Evolutionary conservation across 2,329 filamentous ascomycete species (phyloP), one percentile per base, ranked within the genome.

Genomic region (Lomentospora prolificans): DNA sequence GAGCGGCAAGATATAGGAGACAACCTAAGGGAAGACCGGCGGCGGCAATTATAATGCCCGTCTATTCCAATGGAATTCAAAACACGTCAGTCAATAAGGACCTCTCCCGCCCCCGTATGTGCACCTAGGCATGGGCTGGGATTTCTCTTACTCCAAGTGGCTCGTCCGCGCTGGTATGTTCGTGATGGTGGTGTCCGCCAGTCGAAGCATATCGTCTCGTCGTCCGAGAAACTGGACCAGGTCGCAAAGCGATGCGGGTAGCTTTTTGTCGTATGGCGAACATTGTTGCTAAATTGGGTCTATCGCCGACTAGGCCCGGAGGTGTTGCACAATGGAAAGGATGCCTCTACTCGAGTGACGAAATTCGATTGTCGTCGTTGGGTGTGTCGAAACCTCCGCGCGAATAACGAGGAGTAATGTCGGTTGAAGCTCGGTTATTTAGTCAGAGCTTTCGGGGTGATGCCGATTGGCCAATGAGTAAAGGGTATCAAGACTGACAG

Each of bases 191-290:
- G 61, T 75, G 71, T 58, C 67, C 72, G 63, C 55, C 73, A 12
- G 30, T 33, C 64, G 78, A 82, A 61, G 78, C 79, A 66, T 82
- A 81, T 58, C 71, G 71, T 64, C 78, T 75, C 60, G 71, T 66
- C 60, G 66, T 63, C 58, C 68, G 64, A 63, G 67, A 66, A 59
- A 71, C 64, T 62, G 68, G 67, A 58, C 69, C 67, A 9, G 55
- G 41, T 30, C 57, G 56, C 57, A 44, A 52, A 58, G 68, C 68
- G 48, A 67, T 58, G 53, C 63, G 65, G 65, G 66, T 68, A 65
- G 66, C 72, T 68, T 74, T 70, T 64, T 73, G 73, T 70, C 75
- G 72, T 68, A 70, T 68, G 60, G 69, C 68, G 62, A 71, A 65
- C 71, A 73, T 73, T 56, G 62, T 69, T 61, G 17, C 28, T 30